phyloP scores from a whole-genome alignment of 2,329 filamentous ascomycete species.

The Pseudogymnoascus sp. region DNA sequence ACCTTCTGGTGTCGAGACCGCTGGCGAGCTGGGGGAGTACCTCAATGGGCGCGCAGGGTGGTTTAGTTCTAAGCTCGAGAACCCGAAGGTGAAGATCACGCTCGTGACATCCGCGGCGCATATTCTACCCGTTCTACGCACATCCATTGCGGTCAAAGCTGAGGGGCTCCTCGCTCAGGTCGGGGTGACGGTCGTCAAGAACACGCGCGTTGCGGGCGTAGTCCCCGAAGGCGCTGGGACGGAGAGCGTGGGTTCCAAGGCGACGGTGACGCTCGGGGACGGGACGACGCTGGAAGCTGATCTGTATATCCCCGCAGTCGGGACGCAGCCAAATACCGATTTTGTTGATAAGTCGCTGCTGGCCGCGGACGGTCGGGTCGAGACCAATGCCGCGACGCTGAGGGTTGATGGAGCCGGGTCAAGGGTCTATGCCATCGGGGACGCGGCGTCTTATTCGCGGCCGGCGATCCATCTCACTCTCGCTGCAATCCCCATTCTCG shows the following conservation, averaged over 20 bases:
- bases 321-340: slow-evolving; percentile 33
- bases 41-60: slow-evolving; percentile 38
- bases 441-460: slow-evolving; percentile 33
- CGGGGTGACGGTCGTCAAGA: slow-evolving; percentile 39
- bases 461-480: slow-evolving; percentile 36
- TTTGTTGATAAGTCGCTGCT: slow-evolving; percentile 30
- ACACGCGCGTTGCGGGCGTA: slow-evolving; percentile 30
- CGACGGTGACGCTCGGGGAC: slow-evolving; percentile 32
- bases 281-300: slow-evolving; percentile 34
- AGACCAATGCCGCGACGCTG: slow-evolving; percentile 31
- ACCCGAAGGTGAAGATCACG: slow-evolving; percentile 36
- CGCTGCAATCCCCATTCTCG: slow-evolving; percentile 34
- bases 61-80: slow-evolving; percentile 26
- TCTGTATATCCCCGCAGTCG: slow-evolving; percentile 40
- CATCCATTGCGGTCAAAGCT: slow-evolving; percentile 32
- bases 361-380: slow-evolving; percentile 30
- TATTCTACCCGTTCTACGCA: slow-evolving; percentile 35
- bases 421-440: slow-evolving; percentile 39
- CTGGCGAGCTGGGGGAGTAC: slow-evolving; percentile 42
- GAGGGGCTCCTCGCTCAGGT: slow-evolving; percentile 35
- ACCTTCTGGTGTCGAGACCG: slow-evolving; percentile 36
- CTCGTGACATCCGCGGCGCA: slow-evolving; percentile 32
- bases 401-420: slow-evolving; percentile 30
- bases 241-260: slow-evolving; percentile 20
- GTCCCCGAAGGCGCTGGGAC: slow-evolving; percentile 25